phyloP scores from a whole-genome alignment of 352 stramenopile genomes.

The Globisporangium cylindrosporum region DNA sequence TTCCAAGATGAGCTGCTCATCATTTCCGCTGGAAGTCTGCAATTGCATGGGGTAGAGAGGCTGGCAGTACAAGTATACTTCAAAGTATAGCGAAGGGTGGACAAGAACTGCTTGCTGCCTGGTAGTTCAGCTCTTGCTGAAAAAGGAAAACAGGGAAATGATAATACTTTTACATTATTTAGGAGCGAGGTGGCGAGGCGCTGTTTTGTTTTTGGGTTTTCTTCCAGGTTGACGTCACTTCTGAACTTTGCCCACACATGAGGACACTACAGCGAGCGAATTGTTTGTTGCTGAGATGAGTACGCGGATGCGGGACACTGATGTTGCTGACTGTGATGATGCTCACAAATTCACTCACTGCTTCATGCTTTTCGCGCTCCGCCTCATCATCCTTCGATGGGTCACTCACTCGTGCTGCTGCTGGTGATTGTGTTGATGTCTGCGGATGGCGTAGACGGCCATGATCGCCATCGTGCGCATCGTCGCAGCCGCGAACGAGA shows the following conservation, averaged over 20 bases:
- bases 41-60: too few relatives aligned
- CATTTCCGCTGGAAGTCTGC: too few relatives aligned
- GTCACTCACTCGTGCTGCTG: not conserved
- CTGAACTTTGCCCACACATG: not conserved
- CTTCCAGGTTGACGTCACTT: not conserved
- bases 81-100: too few relatives aligned
- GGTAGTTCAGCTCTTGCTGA: not conserved
- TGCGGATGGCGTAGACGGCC: constrained; percentile 17
- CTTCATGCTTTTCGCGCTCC: not conserved
- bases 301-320: not conserved
- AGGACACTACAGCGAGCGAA: not conserved
- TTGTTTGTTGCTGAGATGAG: too few relatives aligned
- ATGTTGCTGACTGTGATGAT: not conserved
- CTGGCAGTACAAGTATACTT: too few relatives aligned
- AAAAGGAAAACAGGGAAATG: not conserved
- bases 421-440: constrained; percentile 45
- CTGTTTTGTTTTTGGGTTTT: not conserved
- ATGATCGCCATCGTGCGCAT: constrained; percentile 20
- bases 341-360: not conserved
- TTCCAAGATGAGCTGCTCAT: too few relatives aligned
- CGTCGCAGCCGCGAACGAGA: constrained; percentile 17
- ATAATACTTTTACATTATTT: not conserved
- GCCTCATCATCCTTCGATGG: not conserved
- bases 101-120: too few relatives aligned
- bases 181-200: not conserved